Percentiles rank a stretch among this genome's conserved stretches.
Conservation (phyloP, 1,284 basidiomycete genomes). For the Pholiota adiposa region DNA sequence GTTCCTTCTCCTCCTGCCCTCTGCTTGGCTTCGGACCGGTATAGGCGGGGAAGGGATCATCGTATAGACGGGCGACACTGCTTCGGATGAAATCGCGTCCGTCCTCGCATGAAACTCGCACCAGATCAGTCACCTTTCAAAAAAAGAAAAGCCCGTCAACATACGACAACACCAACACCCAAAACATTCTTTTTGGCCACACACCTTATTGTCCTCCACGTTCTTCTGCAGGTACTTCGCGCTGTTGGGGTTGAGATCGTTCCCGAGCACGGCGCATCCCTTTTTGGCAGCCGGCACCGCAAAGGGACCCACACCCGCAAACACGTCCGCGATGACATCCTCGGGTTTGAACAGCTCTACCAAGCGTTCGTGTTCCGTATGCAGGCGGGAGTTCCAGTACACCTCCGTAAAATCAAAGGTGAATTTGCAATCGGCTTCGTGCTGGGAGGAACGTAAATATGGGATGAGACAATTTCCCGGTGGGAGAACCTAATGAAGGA, state of each 20-base stretch:
- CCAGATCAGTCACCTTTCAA: constrained; percentile 65
- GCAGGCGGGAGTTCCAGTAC: constrained; percentile 97
- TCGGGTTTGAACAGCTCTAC: constrained; percentile 70
- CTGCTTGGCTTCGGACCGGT: constrained; percentile 53
- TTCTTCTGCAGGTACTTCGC: constrained; percentile 82
- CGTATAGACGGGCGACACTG: constrained; percentile 56
- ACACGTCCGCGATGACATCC: constrained; percentile 89
- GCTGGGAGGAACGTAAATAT: constrained; percentile 47
- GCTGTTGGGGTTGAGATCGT: constrained; percentile 93
- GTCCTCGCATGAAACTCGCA: constrained; percentile 79
- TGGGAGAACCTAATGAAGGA: not conserved
- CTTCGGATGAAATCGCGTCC: constrained; percentile 83
- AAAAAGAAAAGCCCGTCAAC: not conserved
- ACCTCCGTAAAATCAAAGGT: constrained; percentile 95
- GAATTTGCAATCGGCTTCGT: constrained; percentile 85
- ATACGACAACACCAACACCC: not conserved
- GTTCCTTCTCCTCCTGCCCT: constrained; percentile 43
- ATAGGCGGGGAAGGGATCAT: constrained; percentile 67
- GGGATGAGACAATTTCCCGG: constrained; percentile 2
- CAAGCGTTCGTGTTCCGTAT: constrained; percentile 89
- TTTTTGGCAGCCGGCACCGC: constrained; percentile 92
- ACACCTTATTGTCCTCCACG: constrained; percentile 73
- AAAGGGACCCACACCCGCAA: constrained; percentile 98
- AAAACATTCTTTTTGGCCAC: constrained; percentile 18
- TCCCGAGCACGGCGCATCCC: constrained; percentile 87